Conservation (phyloP, 768 basidiomycete species). For the Russula griseocarnosa region DNA sequence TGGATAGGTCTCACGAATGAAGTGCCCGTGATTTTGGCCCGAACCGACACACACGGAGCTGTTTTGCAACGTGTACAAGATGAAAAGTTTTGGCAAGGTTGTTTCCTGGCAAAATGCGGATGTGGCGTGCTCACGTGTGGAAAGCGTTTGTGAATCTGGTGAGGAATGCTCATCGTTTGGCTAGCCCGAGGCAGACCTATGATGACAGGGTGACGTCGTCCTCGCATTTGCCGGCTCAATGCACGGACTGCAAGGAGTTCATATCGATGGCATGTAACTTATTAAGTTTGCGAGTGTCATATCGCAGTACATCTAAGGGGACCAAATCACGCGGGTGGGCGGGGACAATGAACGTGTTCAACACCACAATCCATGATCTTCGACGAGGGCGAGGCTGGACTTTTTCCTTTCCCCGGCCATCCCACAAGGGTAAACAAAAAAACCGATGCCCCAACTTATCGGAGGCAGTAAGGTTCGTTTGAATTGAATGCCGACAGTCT, state of each 20-base stretch:
- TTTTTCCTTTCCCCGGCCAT: neutral
- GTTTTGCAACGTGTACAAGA: constrained; percentile 26
- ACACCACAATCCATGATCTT: constrained; percentile 16
- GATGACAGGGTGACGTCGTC: constrained; percentile 27
- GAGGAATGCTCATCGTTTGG: constrained; percentile 28
- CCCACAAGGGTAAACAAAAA: neutral
- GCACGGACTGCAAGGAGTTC: constrained; percentile 9
- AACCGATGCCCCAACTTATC: constrained; percentile 1
- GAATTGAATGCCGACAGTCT: constrained; percentile 19
- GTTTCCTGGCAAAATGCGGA: constrained; percentile 26
- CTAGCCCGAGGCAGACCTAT: constrained; percentile 26
- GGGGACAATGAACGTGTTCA: constrained; percentile 18
- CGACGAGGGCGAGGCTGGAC: constrained; percentile 1
- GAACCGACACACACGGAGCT: constrained; percentile 27
- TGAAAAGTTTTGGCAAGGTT: constrained; percentile 25
- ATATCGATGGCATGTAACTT: constrained; percentile 26
- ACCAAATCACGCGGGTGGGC: constrained; percentile 15
- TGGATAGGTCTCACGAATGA: constrained; percentile 19
- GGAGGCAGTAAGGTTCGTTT: constrained; percentile 18
- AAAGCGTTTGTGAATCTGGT: constrained; percentile 27
- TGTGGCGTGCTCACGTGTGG: constrained; percentile 28
- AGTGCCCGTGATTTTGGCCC: constrained; percentile 23
- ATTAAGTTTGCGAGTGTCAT: constrained; percentile 17
- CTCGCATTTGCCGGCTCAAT: constrained; percentile 9
- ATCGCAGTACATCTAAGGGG: constrained; percentile 21